Percentiles rank a stretch among this genome's conserved stretches.
Conservation (phyloP, 2,329 filamentous ascomycete genomes). For the Pyricularia pennisetigena region DNA sequence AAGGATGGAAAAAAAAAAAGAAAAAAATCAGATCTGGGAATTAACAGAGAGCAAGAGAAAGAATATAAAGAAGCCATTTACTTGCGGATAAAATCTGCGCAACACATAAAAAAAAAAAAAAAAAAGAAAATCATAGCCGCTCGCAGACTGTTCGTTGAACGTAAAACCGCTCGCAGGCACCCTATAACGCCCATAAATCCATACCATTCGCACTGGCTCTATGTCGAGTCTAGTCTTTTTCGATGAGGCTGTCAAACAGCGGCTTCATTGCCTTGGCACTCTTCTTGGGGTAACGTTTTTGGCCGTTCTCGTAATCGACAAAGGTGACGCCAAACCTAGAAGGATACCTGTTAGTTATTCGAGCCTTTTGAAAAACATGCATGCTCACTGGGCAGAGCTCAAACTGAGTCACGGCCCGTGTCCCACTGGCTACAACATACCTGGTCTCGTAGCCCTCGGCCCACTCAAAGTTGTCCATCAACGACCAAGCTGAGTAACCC, state of each 20-base stretch:
- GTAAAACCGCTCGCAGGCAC: neutral
- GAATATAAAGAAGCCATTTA: neutral
- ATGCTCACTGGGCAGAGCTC: neutral
- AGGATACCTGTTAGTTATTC: neutral
- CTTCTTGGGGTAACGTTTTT: constrained; percentile 77
- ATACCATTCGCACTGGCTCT: neutral
- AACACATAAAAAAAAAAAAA: neutral
- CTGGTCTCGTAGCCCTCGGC: constrained; percentile 84
- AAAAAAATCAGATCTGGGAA: neutral
- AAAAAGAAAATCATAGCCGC: neutral
- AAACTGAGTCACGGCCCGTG: neutral
- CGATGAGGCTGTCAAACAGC: constrained; percentile 62
- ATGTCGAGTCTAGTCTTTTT: constrained; percentile 36
- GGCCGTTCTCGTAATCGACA: constrained; percentile 71
- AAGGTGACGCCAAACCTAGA: constrained; percentile 63
- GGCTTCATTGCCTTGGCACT: constrained; percentile 62
- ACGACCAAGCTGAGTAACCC: constrained; percentile 78
- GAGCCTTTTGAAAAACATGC: neutral
- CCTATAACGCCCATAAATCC: neutral
- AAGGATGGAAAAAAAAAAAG: neutral
- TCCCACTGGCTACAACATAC: neutral
- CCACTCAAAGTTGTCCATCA: constrained; percentile 90
- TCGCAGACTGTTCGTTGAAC: neutral
- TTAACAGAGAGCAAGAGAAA: neutral
- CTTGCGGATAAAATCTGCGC: too few relatives aligned